These are phyloP conservation scores for Passalora sequoiae DNA, from an alignment of 2,329 filamentous ascomycete species.

Conservation along the genomic window DNA sequence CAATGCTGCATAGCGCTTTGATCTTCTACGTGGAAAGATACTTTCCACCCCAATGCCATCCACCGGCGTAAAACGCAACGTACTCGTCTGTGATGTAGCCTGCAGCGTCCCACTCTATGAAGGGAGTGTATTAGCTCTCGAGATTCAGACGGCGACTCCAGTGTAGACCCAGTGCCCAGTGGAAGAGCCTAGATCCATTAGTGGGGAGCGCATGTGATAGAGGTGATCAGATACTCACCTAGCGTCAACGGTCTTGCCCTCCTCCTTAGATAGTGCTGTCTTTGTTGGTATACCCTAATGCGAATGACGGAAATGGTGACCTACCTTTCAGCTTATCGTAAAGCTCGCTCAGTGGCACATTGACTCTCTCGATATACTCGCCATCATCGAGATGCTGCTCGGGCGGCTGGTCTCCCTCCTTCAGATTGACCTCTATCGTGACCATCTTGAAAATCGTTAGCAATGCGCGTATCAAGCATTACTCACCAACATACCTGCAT, in stretches of 20 bases:
- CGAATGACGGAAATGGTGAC: not conserved
- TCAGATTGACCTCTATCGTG: constrained; percentile 54
- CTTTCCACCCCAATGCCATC: constrained; percentile 22
- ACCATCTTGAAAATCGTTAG: constrained; percentile 39
- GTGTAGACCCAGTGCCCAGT: constrained; percentile 56
- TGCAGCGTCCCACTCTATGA: constrained; percentile 26
- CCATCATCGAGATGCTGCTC: constrained; percentile 57
- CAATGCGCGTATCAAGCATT: not conserved
- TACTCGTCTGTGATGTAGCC: constrained; percentile 32
- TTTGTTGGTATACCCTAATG: constrained; percentile 19
- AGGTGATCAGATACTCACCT: constrained; percentile 25
- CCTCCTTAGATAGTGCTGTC: constrained; percentile 36
- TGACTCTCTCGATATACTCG: constrained; percentile 57
- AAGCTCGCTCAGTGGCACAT: constrained; percentile 53
- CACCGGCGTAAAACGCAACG: constrained; percentile 31
- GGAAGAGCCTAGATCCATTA: constrained; percentile 46
- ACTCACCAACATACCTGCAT: constrained; percentile 44
- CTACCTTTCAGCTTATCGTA: constrained; percentile 50
- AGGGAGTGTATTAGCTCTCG: constrained; percentile 24
- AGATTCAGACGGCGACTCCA: constrained; percentile 34
- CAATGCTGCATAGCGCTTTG: constrained; percentile 3
- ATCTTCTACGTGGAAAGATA: not conserved
- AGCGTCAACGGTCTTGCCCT: constrained; percentile 52
- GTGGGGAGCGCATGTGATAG: not conserved
- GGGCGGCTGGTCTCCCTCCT: constrained; percentile 48